These are phyloP conservation scores for Fusarium protoensiforme DNA, from an alignment of 2,329 filamentous ascomycete species.

Conservation along the genomic window DNA sequence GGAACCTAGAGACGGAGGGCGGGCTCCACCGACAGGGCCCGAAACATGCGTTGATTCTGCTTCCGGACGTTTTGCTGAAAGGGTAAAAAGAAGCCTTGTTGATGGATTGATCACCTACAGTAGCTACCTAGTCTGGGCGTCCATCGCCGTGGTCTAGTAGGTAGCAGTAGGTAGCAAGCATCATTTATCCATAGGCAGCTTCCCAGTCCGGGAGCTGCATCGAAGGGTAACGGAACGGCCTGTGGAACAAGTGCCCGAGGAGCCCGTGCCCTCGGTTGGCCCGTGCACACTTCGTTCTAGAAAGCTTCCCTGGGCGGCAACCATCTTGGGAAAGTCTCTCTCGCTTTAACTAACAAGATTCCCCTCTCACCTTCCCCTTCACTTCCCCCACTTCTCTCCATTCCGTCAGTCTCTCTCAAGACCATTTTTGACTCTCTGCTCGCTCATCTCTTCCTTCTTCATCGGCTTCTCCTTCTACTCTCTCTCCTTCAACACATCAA, in stretches of 20 bases:
- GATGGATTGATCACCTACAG: background rate
- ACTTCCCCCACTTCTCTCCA: constrained; percentile 34
- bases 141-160: background rate
- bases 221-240: constrained; percentile 40
- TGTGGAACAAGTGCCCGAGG: constrained; percentile 39
- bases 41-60: constrained; percentile 23
- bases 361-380: constrained; percentile 5
- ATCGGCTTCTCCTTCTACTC: constrained; percentile 4
- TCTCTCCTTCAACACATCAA: background rate
- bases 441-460: constrained; percentile 22
- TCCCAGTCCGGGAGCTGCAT: constrained; percentile 43
- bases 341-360: constrained; percentile 15
- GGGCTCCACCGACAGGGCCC: background rate
- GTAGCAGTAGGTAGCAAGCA: background rate
- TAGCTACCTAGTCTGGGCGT: background rate
- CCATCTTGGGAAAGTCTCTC: constrained; percentile 32
- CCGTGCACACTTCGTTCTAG: constrained; percentile 43
- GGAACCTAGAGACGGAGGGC: background rate
- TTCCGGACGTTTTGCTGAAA: constrained; percentile 17
- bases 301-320: constrained; percentile 44
- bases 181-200: constrained; percentile 3
- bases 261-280: constrained; percentile 23
- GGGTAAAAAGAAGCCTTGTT: background rate
- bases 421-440: constrained; percentile 9
- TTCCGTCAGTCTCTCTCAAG: constrained; percentile 26